Base-by-base conservation (phyloP, 2,329 filamentous ascomycete species). In the Phialophora macrospora region DNA sequence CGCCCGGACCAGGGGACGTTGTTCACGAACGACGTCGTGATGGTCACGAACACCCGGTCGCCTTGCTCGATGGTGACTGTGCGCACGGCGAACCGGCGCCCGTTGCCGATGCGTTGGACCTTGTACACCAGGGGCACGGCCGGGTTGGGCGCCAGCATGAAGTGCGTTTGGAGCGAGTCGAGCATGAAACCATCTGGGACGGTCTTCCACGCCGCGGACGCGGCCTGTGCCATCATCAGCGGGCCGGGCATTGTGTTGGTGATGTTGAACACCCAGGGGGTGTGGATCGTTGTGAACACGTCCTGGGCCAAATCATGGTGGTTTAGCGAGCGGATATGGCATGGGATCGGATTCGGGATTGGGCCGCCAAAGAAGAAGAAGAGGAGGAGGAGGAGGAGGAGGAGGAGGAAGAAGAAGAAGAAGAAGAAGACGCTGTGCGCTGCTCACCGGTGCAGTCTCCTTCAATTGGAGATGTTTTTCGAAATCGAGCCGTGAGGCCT, bases 251-350 rank as follows among this genome's bases (percentile, higher is more conserved):
- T 64, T 4, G 66, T 67, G 48, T 52, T 48, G n/a, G 65, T 69
- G 63, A 64, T 61, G 22, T 63, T 64, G 63, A 71, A 72, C 5
- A 70, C 62, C 70, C 70, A 72, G 55, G 68, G 68, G 28, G 63
- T 59, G 54, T 70, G 66, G 46, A 71, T 55, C 20, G 70, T 69
- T 17, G 60, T 46, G 63, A 68, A 72, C 3, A 55, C 55, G 38
- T 71, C 69, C 67, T 69, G 44, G 6, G 28, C 20, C 14, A 55
- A 6, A 59, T 41, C 32, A n/a, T 9, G 20, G 48, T 51, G 8
- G 3, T 51, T 28, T 52, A 5, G 48, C 14, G 48, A 24, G 11
- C 3, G 22, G 26, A 11, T 22, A 52, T 59, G 14, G 22, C 14
- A n/a, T 7, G 24, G 11, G 9, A 11, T 34, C 1, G 26, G 22